A percentile compares a stretch with the other conserved stretches of the same genome.
Evolutionary conservation across 2,329 filamentous ascomycete genomes (phyloP).

Genomic region (Pseudopithomyces maydicus): DNA sequence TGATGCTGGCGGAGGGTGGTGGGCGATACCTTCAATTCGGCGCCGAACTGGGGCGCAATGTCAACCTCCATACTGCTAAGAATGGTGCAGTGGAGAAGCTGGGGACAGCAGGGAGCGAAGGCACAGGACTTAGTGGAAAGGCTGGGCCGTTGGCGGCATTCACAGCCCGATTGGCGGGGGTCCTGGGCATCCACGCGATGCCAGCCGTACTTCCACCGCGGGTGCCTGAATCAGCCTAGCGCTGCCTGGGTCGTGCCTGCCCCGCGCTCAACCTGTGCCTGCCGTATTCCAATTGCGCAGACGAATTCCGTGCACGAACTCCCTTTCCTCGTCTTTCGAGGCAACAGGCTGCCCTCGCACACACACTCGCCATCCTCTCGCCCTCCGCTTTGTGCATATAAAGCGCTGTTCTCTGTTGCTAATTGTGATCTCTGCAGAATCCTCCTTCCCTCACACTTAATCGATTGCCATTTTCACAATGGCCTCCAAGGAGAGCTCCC

Average conservation of each 20-base stretch:
- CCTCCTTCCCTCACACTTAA: background rate
- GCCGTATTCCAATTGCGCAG: background rate
- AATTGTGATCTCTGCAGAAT: background rate
- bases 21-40: constrained; percentile 81
- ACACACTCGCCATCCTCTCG: background rate
- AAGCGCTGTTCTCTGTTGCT: background rate
- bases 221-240: constrained; percentile 6
- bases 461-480: background rate
- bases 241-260: background rate
- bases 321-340: background rate
- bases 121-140: constrained; percentile 20
- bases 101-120: constrained; percentile 30
- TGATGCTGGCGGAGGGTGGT: constrained; percentile 19
- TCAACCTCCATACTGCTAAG: constrained; percentile 74
- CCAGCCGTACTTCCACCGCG: background rate
- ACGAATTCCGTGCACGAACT: background rate
- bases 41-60: constrained; percentile 83
- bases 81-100: constrained; percentile 17
- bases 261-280: background rate
- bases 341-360: background rate
- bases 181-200: no score
- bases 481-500: background rate
- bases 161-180: constrained; percentile 32
- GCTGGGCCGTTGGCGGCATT: constrained; percentile 25
- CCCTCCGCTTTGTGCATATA: background rate